Base-by-base conservation (phyloP, 768 basidiomycete genomes). In the Coprinellus aureogranulatus region DNA sequence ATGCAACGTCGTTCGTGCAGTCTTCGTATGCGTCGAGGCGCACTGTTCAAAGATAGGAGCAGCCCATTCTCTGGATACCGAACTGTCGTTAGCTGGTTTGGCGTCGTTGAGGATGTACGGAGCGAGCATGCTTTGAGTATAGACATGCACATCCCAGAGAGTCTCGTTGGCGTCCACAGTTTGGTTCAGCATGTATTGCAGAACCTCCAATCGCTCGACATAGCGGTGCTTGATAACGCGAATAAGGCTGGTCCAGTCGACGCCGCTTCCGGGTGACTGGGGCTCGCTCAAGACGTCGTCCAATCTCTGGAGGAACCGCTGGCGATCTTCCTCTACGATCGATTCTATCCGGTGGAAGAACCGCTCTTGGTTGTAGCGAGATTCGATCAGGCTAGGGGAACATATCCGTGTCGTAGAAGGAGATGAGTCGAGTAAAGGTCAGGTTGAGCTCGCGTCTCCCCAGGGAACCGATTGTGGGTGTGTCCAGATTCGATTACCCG, bases 401-500 rank as follows among this genome's bases (percentile, higher is more conserved):
- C 6, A 76, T 65, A 0, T 52, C 53, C 2, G 68, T 68, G 59
- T 82, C 79, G 59, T 79, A 81, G 54, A 81, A 75, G 0, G 79
- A 77, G 18, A 81, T 60, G 14, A 76, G 56, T 14, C 75, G 68
- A 2, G 76, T 62, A 44, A n/a, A 76, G 71, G 63, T 81, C 78
- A 20, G 79, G 66, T 22, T 68, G 58, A n/a, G 79, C 65, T 27
- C 80, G 78, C 1, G 70, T 68, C 26, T 81, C 79, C 31, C 78
- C 79, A 0, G 79, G 79, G 41, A 67, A 74, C 49, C 57, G 61
- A 53, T 79, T 75, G 54, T 78, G 73, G 78, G 75, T 77, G 26
- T 65, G 63, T 5, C 77, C 75, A 10, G 78, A 63, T 55, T 73
- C 67, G 39, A 77, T 50, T 16, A 66, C 63, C 39, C 68, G 57